These are phyloP conservation scores for Lipomyces sp. DNA, from an alignment of 805 yeast species.

Conservation along the genomic window DNA sequence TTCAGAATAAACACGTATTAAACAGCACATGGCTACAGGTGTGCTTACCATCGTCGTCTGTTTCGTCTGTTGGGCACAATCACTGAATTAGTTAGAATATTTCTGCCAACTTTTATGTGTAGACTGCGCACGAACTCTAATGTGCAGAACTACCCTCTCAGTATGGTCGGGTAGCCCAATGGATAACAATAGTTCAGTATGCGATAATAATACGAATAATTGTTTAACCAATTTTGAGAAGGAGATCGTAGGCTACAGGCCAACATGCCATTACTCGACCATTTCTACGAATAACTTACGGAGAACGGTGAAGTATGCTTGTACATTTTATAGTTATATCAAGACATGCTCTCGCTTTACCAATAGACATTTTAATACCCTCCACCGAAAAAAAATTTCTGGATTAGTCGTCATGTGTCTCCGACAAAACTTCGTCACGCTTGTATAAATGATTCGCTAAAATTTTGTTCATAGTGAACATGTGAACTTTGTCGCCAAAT, in stretches of 20 bases:
- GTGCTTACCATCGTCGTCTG: constrained; percentile 1
- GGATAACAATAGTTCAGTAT: not conserved
- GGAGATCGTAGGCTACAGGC: not conserved
- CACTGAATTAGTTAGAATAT: not conserved
- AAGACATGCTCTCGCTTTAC: not conserved
- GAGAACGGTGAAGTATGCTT: too few species aligned
- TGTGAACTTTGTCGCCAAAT: constrained; percentile 56
- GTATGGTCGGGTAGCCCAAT: not conserved
- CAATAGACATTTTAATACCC: not conserved
- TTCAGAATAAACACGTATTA: not conserved
- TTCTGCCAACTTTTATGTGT: not conserved
- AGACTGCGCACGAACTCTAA: not conserved
- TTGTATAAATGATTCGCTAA: constrained; percentile 38
- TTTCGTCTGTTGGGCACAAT: not conserved
- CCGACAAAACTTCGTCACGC: constrained; percentile 34
- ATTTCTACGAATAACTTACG: too few species aligned
- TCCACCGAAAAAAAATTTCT: not conserved
- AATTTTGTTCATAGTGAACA: constrained; percentile 43
- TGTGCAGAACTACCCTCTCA: not conserved
- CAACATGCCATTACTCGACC: not conserved
- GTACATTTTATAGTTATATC: not conserved
- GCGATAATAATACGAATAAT: not conserved
- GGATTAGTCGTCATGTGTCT: too few species aligned
- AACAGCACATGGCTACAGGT: not conserved
- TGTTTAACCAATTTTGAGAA: not conserved